Evolutionary conservation across 768 basidiomycete genomes (phyloP), one percentile per base, ranked within the genome.

Genomic region (Pleurotus djamor): DNA sequence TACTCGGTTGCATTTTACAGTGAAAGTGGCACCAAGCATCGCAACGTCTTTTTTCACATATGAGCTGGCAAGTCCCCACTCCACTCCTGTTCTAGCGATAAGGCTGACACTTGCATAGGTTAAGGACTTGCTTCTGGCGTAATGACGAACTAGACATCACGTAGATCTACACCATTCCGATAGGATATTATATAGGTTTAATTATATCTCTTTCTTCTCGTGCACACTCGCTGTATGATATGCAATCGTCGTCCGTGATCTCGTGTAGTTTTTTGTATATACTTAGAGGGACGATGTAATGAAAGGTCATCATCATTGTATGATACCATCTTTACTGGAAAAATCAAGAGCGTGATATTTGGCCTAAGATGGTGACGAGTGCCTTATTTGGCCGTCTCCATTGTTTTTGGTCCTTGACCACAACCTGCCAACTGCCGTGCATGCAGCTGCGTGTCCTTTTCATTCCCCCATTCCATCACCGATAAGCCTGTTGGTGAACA

Each of bases 1-100:
- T 4, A 58, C 58, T 57, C 41, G 44, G 52, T 36, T 54, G n/a
- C 57, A 58, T 52, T 5, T 56, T 62, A 52, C 71, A 93, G 92
- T 94, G 61, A 94, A 94, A 70, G 92, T 94, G n/a, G 88, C 92
- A 1, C 92, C 92, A 16, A 92, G 90, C 68, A 94, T 94, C 60
- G 91, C 92, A 37, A 94, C 89, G 38, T 88, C 87, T 35, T 92
- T 93, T 69, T 92, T 90, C 76, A 89, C 85, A 10, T 92, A 93
- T 72, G 91, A 93, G 73, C 68, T 91, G 64, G 82, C 78, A 57
- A 60, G 71, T 72, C 9, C n/a, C 37, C 54, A 6, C 45, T 41
- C 16, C 21, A 1, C 52, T 17, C 21, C 38, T 43, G 9, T 43
- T 37, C 38, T 16, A 43, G 37, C n/a, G 12, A 10, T n/a, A 16